Evolutionary conservation across 306 rosid species (phyloP).

Genomic region (Quercus engelmannii): DNA sequence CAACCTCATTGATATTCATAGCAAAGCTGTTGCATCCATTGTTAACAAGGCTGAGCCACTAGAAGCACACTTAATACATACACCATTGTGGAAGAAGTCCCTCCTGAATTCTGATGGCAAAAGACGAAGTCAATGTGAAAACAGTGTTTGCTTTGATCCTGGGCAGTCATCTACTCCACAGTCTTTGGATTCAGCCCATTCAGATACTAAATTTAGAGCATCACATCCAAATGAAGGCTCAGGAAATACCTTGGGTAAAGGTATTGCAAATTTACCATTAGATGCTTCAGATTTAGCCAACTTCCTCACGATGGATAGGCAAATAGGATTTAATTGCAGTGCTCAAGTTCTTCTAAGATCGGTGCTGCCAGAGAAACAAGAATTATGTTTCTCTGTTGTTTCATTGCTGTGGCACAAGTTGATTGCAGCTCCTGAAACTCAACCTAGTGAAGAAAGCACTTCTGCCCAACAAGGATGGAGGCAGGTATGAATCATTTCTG

Average conservation of each 20-base stretch:
- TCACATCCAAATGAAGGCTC: conserved; percentile 50
- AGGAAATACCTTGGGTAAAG: conserved; percentile 53
- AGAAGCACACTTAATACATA: conserved; percentile 69
- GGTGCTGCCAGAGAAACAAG: conserved; percentile 79
- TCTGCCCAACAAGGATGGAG: conserved; percentile 99
- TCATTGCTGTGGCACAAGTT: conserved; percentile 94
- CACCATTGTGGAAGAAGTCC: conserved; percentile 61
- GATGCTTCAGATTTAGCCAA: conserved; percentile 96
- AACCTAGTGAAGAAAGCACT: conserved; percentile 89
- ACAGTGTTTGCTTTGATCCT: conserved; percentile 41
- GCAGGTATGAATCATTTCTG: conserved; percentile 53
- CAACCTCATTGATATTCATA: conserved; percentile 88
- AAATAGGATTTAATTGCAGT: conserved; percentile 79
- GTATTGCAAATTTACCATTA: conserved; percentile 56
- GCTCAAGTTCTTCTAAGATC: conserved; percentile 80
- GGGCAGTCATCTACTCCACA: conserved; percentile 45
- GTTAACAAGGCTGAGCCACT: conserved; percentile 88
- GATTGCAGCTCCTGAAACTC: conserved; percentile 91
- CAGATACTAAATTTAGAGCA: conserved; percentile 35
- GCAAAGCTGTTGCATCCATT: conserved; percentile 89
- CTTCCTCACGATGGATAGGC: conserved; percentile 91
- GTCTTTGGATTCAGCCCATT: conserved; percentile 31
- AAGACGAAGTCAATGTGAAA: conserved; percentile 47
- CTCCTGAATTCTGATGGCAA: conserved; percentile 31
- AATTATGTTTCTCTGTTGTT: conserved; percentile 89